Evolutionary conservation across 2,329 filamentous ascomycete genomes (phyloP), one percentile per base, ranked within the genome.

Genomic region (Penicillium sclerotiorum): DNA sequence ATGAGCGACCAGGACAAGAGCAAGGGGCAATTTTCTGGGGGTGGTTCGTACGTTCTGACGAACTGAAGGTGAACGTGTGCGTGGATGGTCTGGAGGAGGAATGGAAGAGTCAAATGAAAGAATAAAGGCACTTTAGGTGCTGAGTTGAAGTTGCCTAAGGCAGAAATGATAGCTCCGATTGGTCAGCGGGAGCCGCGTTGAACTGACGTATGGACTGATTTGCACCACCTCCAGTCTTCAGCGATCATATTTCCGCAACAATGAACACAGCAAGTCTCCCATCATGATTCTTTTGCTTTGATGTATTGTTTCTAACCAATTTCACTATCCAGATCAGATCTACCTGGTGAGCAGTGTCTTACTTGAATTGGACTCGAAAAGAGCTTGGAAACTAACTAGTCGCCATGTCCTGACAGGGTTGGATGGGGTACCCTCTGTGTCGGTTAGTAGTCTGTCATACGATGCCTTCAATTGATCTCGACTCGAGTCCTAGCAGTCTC

Each of bases 381-480:
- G n/a, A 21, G 15, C 3, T 18, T 25, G 27, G 13, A 32, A 39
- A 33, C 36, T 18, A 21, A 37, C 17, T 18, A 20, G 17, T 27
- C 20, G 30, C 20, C 15, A 47, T 41, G 12, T 47, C 37, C 27
- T n/a, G 39, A 58, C 57, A 95, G 91, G 89, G 77, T 93, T 66
- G 94, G 94, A 67, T 96, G 90, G 94, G 92, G 89, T 62, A 82
- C 90, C 42, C 82, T 97, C 47, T 94, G 92, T 68, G 80, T 88
- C 62, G 91, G 88, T 91, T 82, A 52, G 84, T 66, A 20, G 37
- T 21, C 38, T 17, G n/a, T n/a, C 30, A 33, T 33, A 21, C 25
- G 20, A 15, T 20, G 8, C 12, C 5, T 9, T 3, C 39, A 33
- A 28, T 28, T 28, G 25, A 28, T 28, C 25, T n/a, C n/a, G n/a